Evolutionary conservation across 345 rosid genomes (phyloP), one percentile per base, ranked within the genome.

Genomic region (Hevea brasiliensis): DNA sequence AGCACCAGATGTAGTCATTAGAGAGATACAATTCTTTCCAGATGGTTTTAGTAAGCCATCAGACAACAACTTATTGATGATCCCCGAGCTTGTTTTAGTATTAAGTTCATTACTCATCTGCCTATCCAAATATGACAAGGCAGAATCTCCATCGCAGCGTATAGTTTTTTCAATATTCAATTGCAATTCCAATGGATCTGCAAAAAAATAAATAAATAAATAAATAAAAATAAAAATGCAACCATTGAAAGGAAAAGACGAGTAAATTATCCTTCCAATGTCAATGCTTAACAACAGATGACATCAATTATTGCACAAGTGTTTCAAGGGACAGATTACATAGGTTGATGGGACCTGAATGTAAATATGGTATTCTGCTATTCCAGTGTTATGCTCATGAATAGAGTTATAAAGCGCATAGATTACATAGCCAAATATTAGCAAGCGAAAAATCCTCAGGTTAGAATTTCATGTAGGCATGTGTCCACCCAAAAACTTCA

Each of bases 1-100:
- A 74, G 99, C 99, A 63, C 99, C 99, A 77, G 98, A 88, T 63
- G 89, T 89, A n/a, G 99, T 95, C 99, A 95, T 95, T 56, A 95
- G 88, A 48, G 97, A 89, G 48, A 95, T 91, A 71, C 98, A 92
- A 77, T 95, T 95, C 80, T 76, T 87, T 71, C 90, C 96, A 29
- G 97, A 85, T 15, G 94, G 83, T 83, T 95, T 95, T 67, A 91
- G 70, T 75, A 92, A 74, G 59, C 96, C 98, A 67, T 90, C 96
- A 62, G 98, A 87, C 77, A 95, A 83, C 81, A 92, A 81, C 37
- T 89, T 90, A 55, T 79, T 81, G 75, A 92, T 86, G 68, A 88
- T 87, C 76, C 87, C 90, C 20, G 87, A 73, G 83, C 94, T 83
- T 72, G 91, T 88, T 83, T 82, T 82, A 72, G 89, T 81, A 80